A percentile compares a stretch with the other conserved stretches of the same genome.
These are phyloP conservation scores for Colletotrichum aenigma DNA, from an alignment of 2,329 filamentous ascomycete genomes.

Conservation along the genomic window DNA sequence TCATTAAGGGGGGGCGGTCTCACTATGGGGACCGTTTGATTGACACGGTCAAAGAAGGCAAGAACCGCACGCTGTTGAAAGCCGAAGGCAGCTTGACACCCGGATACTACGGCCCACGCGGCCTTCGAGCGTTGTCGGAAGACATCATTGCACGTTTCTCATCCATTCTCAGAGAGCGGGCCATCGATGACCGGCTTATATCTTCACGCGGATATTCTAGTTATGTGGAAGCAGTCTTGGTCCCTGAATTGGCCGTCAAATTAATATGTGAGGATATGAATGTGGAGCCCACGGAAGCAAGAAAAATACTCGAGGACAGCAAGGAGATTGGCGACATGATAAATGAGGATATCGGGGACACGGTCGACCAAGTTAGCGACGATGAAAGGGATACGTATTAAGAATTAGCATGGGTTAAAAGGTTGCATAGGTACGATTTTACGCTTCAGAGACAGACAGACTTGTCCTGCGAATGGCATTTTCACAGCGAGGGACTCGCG, in stretches of 20 bases:
- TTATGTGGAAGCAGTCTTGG: constrained; percentile 77
- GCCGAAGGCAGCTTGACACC: constrained; percentile 66
- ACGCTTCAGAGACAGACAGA: background rate
- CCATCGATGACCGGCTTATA: constrained; percentile 68
- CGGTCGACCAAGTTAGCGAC: constrained; percentile 13
- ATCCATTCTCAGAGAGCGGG: constrained; percentile 62
- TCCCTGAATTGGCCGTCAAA: constrained; percentile 69
- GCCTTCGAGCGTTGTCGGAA: constrained; percentile 74
- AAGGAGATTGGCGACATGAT: constrained; percentile 70
- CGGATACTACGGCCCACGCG: constrained; percentile 84
- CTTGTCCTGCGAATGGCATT: background rate
- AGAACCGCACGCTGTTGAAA: constrained; percentile 63
- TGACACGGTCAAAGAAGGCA: constrained; percentile 59
- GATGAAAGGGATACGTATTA: background rate
- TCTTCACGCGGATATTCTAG: constrained; percentile 68
- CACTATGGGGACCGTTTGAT: constrained; percentile 65
- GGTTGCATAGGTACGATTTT: background rate
- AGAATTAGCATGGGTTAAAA: background rate
- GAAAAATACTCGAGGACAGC: constrained; percentile 68
- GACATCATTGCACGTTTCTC: constrained; percentile 67
- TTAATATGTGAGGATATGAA: constrained; percentile 63
- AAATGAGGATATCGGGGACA: constrained; percentile 62
- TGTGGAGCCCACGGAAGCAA: constrained; percentile 46
- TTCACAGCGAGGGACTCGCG: background rate
- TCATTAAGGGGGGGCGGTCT: constrained; percentile 66